phyloP scores from a whole-genome alignment of 2,329 filamentous ascomycete genomes.

The Delphinella strobiligena region DNA sequence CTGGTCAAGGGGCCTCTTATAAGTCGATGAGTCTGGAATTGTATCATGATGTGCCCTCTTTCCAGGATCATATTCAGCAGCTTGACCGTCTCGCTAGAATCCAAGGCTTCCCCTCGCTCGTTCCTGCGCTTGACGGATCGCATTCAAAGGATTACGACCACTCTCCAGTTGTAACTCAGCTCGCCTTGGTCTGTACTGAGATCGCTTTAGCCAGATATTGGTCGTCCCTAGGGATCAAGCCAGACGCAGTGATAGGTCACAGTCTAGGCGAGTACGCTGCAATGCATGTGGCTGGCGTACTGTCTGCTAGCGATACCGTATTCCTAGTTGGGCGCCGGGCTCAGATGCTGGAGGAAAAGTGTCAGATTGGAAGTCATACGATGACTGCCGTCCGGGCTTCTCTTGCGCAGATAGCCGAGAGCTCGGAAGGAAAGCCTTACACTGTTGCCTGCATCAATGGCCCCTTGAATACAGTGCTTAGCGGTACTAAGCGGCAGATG shows the following conservation, averaged over 20 bases:
- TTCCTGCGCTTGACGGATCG: conserved; percentile 37
- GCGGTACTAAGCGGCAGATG: conserved; percentile 48
- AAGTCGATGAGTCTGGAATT: too few relatives aligned
- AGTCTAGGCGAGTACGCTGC: conserved; percentile 66
- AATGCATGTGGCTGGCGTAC: conserved; percentile 56
- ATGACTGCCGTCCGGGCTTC: conserved; percentile 50
- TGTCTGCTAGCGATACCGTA: conserved; percentile 59
- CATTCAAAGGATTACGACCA: conserved; percentile 35
- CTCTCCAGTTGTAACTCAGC: conserved; percentile 40
- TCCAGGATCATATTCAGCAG: too few relatives aligned
- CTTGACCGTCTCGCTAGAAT: conserved; percentile 33
- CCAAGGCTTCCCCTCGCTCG: conserved; percentile 36
- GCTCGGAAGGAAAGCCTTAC: too few relatives aligned
- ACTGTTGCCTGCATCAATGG: conserved; percentile 72
- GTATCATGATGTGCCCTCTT: too few relatives aligned
- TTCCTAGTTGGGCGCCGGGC: conserved; percentile 60
- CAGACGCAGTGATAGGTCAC: conserved; percentile 40
- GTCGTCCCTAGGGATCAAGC: conserved; percentile 40
- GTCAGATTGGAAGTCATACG: conserved; percentile 52
- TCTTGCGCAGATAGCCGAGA: conserved; percentile 36
- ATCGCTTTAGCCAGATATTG: conserved; percentile 41
- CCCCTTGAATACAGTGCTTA: conserved; percentile 63
- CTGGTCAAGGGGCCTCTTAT: too few relatives aligned
- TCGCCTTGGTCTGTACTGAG: conserved; percentile 41
- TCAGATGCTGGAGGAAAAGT: conserved; percentile 51